Percentiles rank a stretch among this genome's conserved stretches.
These are phyloP conservation scores for Metschnikowia shivogae DNA, from an alignment of 805 yeast species.

Conservation along the genomic window DNA sequence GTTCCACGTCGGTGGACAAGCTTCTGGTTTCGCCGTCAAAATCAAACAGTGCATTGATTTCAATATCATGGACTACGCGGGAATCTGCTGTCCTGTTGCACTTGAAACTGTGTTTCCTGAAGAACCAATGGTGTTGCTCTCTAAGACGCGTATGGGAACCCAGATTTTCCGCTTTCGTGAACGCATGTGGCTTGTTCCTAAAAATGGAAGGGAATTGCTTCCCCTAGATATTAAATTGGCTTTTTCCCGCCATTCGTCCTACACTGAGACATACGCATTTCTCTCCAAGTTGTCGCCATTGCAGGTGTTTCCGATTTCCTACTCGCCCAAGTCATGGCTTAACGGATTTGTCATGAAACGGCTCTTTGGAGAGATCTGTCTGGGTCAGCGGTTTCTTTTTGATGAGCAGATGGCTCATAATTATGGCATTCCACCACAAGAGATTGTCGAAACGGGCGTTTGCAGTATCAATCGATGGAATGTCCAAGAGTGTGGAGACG, in stretches of 20 bases:
- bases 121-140: conserved; percentile 15
- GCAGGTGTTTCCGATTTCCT: conserved; percentile 44
- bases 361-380: conserved; percentile 34
- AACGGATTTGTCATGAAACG: conserved; percentile 37
- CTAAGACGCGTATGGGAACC: conserved; percentile 20
- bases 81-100: conserved; percentile 25
- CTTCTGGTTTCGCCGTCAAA: conserved; percentile 17
- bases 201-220: conserved; percentile 24
- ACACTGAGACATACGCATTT: conserved; percentile 34
- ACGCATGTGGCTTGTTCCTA: conserved; percentile 28
- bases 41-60: conserved; percentile 38
- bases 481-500: conserved; percentile 27
- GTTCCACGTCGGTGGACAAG: conserved; percentile 7
- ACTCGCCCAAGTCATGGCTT: conserved; percentile 29
- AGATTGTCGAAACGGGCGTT: conserved; percentile 9
- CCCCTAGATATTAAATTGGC: conserved; percentile 35
- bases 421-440: conserved; percentile 5
- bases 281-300: conserved; percentile 32
- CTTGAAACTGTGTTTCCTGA: conserved; percentile 14
- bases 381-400: conserved; percentile 5
- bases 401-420: conserved; percentile 8
- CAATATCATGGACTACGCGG: conserved; percentile 31
- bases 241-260: conserved; percentile 48
- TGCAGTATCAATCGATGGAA: conserved; percentile 32
- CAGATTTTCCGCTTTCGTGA: conserved; percentile 21